phyloP scores from a whole-genome alignment of 2,329 filamentous ascomycete species.

The Talaromyces sp. region DNA sequence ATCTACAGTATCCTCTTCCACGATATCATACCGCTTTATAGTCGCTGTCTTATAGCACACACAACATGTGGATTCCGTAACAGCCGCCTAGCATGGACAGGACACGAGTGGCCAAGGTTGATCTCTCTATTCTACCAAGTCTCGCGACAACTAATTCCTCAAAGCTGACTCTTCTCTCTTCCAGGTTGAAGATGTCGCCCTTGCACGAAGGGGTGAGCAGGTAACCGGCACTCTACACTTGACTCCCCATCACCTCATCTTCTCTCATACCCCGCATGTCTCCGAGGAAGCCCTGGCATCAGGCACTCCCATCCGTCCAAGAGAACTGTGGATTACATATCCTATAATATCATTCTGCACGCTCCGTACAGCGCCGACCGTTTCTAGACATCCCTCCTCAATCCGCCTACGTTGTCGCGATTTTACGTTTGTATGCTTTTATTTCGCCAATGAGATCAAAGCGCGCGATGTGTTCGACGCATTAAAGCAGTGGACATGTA shows the following conservation, averaged over 20 bases:
- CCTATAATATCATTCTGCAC: slow-evolving; percentile 81
- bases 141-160: background rate
- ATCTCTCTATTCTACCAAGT: background rate
- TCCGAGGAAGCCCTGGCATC: slow-evolving; percentile 38
- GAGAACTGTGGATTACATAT: slow-evolving; percentile 90
- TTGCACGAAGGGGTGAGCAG: slow-evolving; percentile 53
- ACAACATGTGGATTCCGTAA: slow-evolving; percentile 31
- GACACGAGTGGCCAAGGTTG: slow-evolving; percentile 43
- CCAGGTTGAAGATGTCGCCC: slow-evolving; percentile 53
- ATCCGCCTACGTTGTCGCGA: slow-evolving; percentile 87
- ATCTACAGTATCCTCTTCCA: too few species aligned
- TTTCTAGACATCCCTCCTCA: slow-evolving; percentile 67
- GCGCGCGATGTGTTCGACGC: slow-evolving; percentile 84
- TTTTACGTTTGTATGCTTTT: slow-evolving; percentile 89
- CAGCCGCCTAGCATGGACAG: slow-evolving; percentile 37
- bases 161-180: background rate
- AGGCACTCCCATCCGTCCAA: slow-evolving; percentile 43
- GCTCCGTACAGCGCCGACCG: slow-evolving; percentile 66
- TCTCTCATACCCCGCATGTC: slow-evolving; percentile 50
- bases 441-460: slow-evolving; percentile 67
- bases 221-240: slow-evolving; percentile 58
- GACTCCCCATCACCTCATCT: slow-evolving; percentile 60
- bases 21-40: background rate
- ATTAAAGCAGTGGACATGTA: slow-evolving; percentile 75
- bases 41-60: background rate